Evolutionary conservation across 768 basidiomycete genomes (phyloP).

Genomic region (Leccinum olivaceopallidum): DNA sequence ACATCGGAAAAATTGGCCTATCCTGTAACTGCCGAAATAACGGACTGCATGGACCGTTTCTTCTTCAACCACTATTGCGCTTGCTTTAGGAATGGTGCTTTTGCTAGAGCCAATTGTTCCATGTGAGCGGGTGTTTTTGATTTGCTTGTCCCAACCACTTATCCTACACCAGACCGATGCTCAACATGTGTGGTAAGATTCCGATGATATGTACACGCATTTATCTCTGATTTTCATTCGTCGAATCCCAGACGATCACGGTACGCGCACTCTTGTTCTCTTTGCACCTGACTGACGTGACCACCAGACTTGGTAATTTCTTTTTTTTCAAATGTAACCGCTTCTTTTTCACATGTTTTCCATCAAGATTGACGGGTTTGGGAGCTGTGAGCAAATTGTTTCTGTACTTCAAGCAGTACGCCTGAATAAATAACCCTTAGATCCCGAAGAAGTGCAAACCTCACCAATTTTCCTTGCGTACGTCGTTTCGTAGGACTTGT

Average conservation of each 20-base stretch:
- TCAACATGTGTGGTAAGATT: conserved; percentile 77
- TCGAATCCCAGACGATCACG: conserved; percentile 68
- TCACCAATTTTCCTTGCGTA: conserved; percentile 74
- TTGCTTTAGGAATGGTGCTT: conserved; percentile 83
- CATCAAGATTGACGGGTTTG: conserved; percentile 74
- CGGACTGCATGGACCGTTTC: conserved; percentile 77
- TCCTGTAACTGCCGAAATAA: conserved; percentile 71
- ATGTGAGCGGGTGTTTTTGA: conserved; percentile 55
- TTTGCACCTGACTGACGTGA: conserved; percentile 11
- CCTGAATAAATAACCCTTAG: conserved; percentile 35
- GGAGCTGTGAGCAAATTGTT: conserved; percentile 60
- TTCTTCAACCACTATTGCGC: conserved; percentile 93
- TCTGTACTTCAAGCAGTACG: neutral
- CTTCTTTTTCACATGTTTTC: neutral
- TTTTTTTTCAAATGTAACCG: neutral
- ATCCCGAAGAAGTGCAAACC: conserved; percentile 77
- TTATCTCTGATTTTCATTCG: neutral
- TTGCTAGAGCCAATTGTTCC: conserved; percentile 85
- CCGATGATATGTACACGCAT: neutral
- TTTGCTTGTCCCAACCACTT: neutral
- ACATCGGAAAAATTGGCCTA: conserved; percentile 56
- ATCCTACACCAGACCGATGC: conserved; percentile 65
- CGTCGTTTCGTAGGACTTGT: conserved; percentile 10
- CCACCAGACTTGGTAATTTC: conserved; percentile 46
- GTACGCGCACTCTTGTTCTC: conserved; percentile 39